Evolutionary conservation across 495 filamentous ascomycete species (phyloP), one percentile per base, ranked within the genome.

Genomic region (Aspergillus biplanus): DNA sequence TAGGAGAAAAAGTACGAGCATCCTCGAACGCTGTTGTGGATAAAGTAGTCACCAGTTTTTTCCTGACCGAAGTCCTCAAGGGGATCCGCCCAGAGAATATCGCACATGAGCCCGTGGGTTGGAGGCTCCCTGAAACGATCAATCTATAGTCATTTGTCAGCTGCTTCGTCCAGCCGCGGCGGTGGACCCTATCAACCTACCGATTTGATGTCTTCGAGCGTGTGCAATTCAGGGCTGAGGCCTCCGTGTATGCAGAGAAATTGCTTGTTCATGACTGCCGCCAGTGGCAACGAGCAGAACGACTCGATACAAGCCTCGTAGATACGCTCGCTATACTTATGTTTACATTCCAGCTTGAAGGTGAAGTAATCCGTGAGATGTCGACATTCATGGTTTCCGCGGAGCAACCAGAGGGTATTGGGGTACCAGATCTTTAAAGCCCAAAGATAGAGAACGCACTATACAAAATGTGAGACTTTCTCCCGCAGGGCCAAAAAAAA

Each of bases 1-100:
- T 99, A 99, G 8, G 93, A 97, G 80, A 99, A 99, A 81, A 98
- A 99, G 78, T 97, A 99, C 8, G 95, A 99, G 80, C 95, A 99
- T 48, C 95, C 95, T 61, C 95, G 91, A 52, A 99, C 95, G 76
- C 97, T 93, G 78, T 99, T 99, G 78, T 99, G 95, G 50, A 97
- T 82, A 77, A 97, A 99, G 77, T 90, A 98, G 68, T 99, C 95
- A 33, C 89, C 92, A 2, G 93, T 95, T 79, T 97, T 98, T 80
- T 99, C 95, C 76, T 98, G 95, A 2, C 95, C 95, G 74, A 99
- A 99, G 75, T 99, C 95, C 70, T 99, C 95, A n/a, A 98, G 85
- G 52, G 95, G 95, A 74, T 99, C 95, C 33, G 95, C 94, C 95
- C 95, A 99, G 5, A 99, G 87, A 65, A 99, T 97, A 71, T 99